Evolutionary conservation across 257 asterid species (phyloP).

Genomic region (Nicotiana paniculata): DNA sequence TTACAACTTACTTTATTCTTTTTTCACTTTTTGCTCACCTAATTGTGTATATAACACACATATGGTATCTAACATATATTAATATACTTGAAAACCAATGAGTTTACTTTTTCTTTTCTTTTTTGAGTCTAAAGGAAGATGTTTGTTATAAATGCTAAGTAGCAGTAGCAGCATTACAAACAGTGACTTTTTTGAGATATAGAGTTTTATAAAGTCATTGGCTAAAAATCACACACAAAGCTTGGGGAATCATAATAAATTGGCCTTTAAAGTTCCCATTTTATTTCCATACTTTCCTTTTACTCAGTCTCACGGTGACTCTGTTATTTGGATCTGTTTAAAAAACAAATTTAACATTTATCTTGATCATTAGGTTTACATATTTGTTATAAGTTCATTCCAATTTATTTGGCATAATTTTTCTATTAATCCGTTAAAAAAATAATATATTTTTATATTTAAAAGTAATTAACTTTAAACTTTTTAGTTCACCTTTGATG

Average conservation of each 20-base stretch:
- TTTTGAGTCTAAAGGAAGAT: background rate
- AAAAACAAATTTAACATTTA: background rate
- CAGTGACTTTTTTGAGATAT: background rate
- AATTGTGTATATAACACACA: background rate
- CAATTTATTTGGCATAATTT: too few relatives aligned
- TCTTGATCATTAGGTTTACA: background rate
- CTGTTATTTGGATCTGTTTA: background rate
- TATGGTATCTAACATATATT: background rate
- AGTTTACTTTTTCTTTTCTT: background rate
- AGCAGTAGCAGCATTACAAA: background rate
- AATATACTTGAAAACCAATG: background rate
- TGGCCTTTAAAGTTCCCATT: background rate
- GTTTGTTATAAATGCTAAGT: background rate
- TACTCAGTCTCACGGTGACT: background rate
- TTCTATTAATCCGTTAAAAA: too few relatives aligned
- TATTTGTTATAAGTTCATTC: too few relatives aligned
- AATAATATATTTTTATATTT: too few relatives aligned
- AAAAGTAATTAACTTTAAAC: too few relatives aligned
- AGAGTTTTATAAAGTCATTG: background rate
- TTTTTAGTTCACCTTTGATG: too few relatives aligned
- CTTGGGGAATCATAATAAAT: background rate
- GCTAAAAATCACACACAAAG: background rate
- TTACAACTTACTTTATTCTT: background rate
- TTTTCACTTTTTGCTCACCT: constrained; percentile 19
- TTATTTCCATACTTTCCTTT: background rate